Evolutionary conservation across 768 basidiomycete genomes (phyloP), one percentile per base, ranked within the genome.

Genomic region (Coprinopsis sp.): DNA sequence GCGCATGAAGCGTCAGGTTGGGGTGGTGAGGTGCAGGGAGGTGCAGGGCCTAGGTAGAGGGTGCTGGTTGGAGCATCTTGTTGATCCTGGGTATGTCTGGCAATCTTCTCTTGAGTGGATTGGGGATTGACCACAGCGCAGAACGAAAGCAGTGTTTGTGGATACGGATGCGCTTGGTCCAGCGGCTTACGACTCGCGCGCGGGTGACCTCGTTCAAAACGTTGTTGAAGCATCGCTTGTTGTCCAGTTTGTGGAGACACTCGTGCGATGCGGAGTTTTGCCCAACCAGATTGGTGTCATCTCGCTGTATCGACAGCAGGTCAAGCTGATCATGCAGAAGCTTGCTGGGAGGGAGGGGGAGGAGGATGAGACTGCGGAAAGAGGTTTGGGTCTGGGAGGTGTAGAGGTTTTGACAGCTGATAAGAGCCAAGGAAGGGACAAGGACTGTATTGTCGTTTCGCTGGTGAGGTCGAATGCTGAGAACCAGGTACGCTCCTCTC

Each of bases 371-470:
- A n/a, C n/a, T n/a, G n/a, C n/a, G n/a, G n/a, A n/a, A n/a, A n/a
- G n/a, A n/a, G n/a, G 23, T 16, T 27, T 19, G 27, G 39, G 30
- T 10, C 19, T 42, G 27, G 70, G 74, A 30, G 77, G 70, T 2
- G 70, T 95, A 12, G 94, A 98, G 63, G 79, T 93, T 37, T 66
- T 95, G 49, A 98, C 94, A 0, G 93, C 91, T 4, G 95, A 98
- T 66, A 84, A 82, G 47, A 91, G 87, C 63, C 94, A 96, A 65
- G 94, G 95, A 0, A 69, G 95, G 38, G 95, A 99, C 66, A 98
- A 99, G 62, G 91, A 95, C 37, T 92, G 90, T 60, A 82, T 98
- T 49, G 74, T 99, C 52, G 85, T 98, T 44, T 93, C 91, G 16
- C 79, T 98, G 73, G 93, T 95, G 4, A 73, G 91, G 49, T 91